Conservation (phyloP, 169 alveolate species). For the Plasmodium yoelii region DNA sequence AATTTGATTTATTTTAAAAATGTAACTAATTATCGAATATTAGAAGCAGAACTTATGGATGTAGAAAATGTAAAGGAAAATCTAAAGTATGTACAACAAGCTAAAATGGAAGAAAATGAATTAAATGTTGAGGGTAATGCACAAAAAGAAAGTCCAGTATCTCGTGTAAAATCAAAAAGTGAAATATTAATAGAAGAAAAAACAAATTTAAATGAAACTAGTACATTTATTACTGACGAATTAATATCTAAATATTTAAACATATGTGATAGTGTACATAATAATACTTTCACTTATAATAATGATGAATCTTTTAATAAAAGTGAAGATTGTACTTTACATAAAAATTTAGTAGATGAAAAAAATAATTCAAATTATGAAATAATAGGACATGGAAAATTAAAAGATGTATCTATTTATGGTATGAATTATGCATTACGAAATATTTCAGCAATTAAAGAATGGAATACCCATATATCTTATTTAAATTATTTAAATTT, state of each 20-base stretch:
- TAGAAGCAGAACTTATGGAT: not conserved
- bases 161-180: not conserved
- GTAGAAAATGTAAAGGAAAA: not conserved
- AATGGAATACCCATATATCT: constrained; percentile 44
- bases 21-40: not conserved
- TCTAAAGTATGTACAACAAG: not conserved
- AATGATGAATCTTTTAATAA: constrained; percentile 11
- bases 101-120: not conserved
- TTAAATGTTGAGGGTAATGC: not conserved
- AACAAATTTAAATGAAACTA: not conserved
- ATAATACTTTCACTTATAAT: not conserved
- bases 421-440: constrained; percentile 19
- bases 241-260: constrained; percentile 6
- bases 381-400: constrained; percentile 27
- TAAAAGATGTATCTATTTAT: constrained; percentile 44
- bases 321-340: constrained; percentile 6
- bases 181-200: not conserved
- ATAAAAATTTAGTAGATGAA: constrained; percentile 19
- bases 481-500: constrained; percentile 28
- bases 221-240: constrained; percentile 10
- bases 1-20: not conserved
- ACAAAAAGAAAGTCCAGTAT: not conserved
- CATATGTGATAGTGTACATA: constrained; percentile 17
- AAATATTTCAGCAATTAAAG: constrained; percentile 7
- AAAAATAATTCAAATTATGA: constrained; percentile 28